These are phyloP conservation scores for Paecilomyces sp. DNA, from an alignment of 2,329 filamentous ascomycete species.

Conservation along the genomic window DNA sequence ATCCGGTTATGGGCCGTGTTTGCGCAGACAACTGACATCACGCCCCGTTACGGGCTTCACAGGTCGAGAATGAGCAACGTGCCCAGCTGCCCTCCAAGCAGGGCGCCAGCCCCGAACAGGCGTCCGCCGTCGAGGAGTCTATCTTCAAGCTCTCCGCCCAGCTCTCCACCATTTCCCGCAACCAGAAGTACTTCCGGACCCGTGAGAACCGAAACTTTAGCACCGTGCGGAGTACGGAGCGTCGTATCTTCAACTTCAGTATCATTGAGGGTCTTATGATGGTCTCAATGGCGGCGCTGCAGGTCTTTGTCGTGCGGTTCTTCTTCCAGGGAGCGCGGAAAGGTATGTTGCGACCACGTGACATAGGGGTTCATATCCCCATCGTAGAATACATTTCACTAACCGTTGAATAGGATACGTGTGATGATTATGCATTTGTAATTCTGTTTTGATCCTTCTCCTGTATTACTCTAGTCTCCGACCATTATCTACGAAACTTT, in stretches of 20 bases:
- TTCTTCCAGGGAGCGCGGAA: constrained; percentile 89
- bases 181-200: constrained; percentile 99
- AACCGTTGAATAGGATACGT: background rate
- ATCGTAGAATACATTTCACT: background rate
- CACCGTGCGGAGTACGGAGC: constrained; percentile 93
- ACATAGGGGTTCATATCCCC: background rate
- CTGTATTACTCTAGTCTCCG: background rate
- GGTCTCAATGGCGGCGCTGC: constrained; percentile 87
- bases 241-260: constrained; percentile 94
- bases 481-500: background rate
- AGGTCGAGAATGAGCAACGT: constrained; percentile 87
- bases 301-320: constrained; percentile 96
- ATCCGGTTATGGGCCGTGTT: background rate
- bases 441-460: background rate
- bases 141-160: constrained; percentile 92
- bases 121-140: constrained; percentile 80
- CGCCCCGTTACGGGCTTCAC: constrained; percentile 2
- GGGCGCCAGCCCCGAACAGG: constrained; percentile 82
- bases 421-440: background rate
- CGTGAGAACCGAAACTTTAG: constrained; percentile 98
- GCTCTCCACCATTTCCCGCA: constrained; percentile 86
- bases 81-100: constrained; percentile 80
- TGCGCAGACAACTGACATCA: background rate
- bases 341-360: constrained; percentile 35
- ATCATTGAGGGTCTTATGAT: constrained; percentile 88